A percentile compares a stretch with the other conserved stretches of the same genome.
phyloP scores from a whole-genome alignment of 1,284 basidiomycete species.

The Entoloma clypeatum region DNA sequence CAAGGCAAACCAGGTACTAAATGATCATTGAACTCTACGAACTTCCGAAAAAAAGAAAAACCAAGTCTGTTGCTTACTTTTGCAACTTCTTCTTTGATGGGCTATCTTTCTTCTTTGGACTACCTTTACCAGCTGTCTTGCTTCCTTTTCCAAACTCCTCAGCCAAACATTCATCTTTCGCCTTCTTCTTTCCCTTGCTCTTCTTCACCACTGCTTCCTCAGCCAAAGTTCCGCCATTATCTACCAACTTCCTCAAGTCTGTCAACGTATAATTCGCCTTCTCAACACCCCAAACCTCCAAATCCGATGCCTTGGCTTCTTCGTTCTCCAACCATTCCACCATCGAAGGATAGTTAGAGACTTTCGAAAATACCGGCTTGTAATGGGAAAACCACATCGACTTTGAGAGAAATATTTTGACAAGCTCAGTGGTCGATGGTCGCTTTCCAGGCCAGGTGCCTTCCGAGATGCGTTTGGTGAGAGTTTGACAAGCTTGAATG shows the following conservation, averaged over 20 bases:
- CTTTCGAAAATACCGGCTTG: not conserved
- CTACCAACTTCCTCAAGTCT: not conserved
- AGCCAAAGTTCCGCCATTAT: not conserved
- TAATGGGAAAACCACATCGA: conserved; percentile 3
- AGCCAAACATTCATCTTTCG: too few relatives aligned
- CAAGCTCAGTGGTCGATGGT: too few relatives aligned
- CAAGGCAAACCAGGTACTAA: not conserved
- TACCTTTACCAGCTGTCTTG: conserved; percentile 2
- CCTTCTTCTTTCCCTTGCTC: conserved; percentile 7
- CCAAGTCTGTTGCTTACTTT: not conserved
- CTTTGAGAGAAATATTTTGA: conserved; percentile 2
- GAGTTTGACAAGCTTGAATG: not conserved
- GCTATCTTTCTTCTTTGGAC: conserved; percentile 1
- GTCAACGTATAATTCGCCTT: conserved; percentile 1
- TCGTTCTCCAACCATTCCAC: conserved; percentile 2
- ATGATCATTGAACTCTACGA: not conserved
- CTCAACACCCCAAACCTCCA: conserved; percentile 1
- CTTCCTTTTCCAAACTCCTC: not conserved
- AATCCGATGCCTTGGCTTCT: not conserved
- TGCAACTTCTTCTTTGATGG: not conserved
- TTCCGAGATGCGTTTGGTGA: not conserved
- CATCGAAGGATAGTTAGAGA: not conserved
- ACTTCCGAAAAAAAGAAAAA: too few relatives aligned
- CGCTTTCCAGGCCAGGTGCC: too few relatives aligned
- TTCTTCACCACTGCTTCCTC: conserved; percentile 4